Evolutionary conservation across 352 stramenopile species (phyloP).

Genomic region (Globisporangium canariense): DNA sequence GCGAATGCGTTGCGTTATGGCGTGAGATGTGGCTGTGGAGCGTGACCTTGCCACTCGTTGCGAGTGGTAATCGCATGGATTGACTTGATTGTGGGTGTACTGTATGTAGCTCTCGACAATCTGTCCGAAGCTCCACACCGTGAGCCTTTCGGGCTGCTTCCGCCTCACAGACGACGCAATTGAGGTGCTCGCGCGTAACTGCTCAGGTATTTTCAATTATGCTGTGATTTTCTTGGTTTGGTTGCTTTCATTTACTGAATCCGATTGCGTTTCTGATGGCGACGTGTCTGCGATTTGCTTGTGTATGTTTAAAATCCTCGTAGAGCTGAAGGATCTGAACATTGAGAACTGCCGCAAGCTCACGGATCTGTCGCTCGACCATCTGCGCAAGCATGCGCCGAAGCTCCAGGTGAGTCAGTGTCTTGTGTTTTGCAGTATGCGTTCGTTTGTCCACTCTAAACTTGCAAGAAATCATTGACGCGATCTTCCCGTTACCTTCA

Average conservation of each 20-base stretch:
- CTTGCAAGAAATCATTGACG: neutral
- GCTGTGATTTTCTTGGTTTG: neutral
- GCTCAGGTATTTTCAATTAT: conserved; percentile 39
- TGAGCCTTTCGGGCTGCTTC: conserved; percentile 88
- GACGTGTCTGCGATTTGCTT: neutral
- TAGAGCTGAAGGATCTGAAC: conserved; percentile 87
- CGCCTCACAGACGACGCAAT: conserved; percentile 85
- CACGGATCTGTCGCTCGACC: conserved; percentile 70
- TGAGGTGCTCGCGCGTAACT: conserved; percentile 75
- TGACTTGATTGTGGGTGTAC: conserved; percentile 2
- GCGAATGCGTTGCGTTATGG: neutral
- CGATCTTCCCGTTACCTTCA: neutral
- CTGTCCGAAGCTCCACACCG: conserved; percentile 79
- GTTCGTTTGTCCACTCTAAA: neutral
- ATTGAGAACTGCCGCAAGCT: conserved; percentile 89
- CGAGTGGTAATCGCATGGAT: too few species aligned
- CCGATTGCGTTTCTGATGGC: neutral
- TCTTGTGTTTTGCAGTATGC: neutral
- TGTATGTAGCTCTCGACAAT: conserved; percentile 54
- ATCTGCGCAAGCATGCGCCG: conserved; percentile 70
- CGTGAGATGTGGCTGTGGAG: neutral
- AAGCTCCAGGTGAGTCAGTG: conserved; percentile 63
- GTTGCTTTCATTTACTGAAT: neutral
- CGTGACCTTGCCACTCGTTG: neutral
- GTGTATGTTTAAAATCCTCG: neutral